Percentiles rank a stretch among this genome's conserved stretches.
Evolutionary conservation across 1,284 basidiomycete species (phyloP).

Genomic region (Malassezia japonica): DNA sequence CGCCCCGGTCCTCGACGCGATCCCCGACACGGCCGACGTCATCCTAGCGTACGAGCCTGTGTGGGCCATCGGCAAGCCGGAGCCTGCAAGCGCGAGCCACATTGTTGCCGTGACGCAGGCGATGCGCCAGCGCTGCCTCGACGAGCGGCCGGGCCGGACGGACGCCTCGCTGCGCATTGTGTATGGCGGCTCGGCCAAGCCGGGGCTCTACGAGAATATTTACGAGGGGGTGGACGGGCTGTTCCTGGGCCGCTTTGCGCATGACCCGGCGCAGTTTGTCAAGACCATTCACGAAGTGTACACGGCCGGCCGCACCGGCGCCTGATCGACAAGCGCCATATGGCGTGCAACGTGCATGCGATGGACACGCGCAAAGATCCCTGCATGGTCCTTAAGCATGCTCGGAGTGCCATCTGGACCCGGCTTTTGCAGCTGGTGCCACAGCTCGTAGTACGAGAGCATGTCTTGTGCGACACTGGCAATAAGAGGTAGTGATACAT

Average conservation of each 20-base stretch:
- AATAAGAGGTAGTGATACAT: slow-evolving; percentile 70
- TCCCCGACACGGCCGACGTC: slow-evolving; percentile 18
- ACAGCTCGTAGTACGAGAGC: slow-evolving; percentile 68
- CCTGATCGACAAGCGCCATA: not conserved
- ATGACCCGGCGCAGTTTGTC: slow-evolving; percentile 31
- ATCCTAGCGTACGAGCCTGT: slow-evolving; percentile 42
- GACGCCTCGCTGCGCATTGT: slow-evolving; percentile 28
- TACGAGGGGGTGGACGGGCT: slow-evolving; percentile 37
- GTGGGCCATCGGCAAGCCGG: slow-evolving; percentile 36
- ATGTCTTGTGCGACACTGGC: slow-evolving; percentile 86
- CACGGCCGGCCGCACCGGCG: not conserved
- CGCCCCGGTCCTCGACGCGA: slow-evolving; percentile 20
- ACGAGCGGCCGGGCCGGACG: slow-evolving; percentile 10
- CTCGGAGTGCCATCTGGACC: not conserved
- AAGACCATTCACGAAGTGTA: slow-evolving; percentile 32
- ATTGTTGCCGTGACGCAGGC: slow-evolving; percentile 37
- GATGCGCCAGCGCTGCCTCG: slow-evolving; percentile 18
- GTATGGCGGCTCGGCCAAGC: slow-evolving; percentile 39
- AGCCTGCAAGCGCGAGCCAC: slow-evolving; percentile 34
- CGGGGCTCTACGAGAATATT: slow-evolving; percentile 33
- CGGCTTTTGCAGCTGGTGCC: slow-evolving; percentile 2
- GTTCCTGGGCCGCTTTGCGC: slow-evolving; percentile 40
- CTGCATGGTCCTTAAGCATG: not conserved
- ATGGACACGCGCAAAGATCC: slow-evolving; percentile 7
- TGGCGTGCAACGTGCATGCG: slow-evolving; percentile 10